phyloP scores from a whole-genome alignment of 805 yeast species.

The Candida chauliodis region DNA sequence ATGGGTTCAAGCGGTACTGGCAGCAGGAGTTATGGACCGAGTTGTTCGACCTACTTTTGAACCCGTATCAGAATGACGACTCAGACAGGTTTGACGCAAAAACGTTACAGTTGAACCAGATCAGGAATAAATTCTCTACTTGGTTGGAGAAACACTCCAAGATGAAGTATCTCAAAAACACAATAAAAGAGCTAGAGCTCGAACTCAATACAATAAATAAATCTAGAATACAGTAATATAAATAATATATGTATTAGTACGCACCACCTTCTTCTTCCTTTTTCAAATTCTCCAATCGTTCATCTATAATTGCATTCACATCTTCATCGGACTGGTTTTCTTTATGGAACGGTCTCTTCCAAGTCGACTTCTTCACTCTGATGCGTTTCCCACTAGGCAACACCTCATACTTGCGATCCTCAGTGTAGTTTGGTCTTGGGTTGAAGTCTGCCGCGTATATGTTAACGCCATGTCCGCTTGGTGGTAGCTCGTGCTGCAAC shows the following conservation, averaged over 20 bases:
- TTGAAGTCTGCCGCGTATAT: conserved; percentile 23
- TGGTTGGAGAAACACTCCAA: conserved; percentile 32
- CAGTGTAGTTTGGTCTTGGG: conserved; percentile 22
- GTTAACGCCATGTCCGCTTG: conserved; percentile 38
- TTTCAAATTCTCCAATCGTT: conserved; percentile 27
- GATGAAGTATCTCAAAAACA: conserved; percentile 21
- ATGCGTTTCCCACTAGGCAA: conserved; percentile 74
- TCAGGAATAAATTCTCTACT: conserved; percentile 36
- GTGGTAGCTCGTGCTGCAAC: conserved; percentile 46
- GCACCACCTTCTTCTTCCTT: conserved; percentile 4
- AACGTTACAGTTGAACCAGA: conserved; percentile 27
- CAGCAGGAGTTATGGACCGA: conserved; percentile 66
- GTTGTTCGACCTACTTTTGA: conserved; percentile 60
- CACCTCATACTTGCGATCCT: conserved; percentile 45
- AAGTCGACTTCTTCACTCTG: conserved; percentile 28
- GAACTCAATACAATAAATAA: conserved; percentile 18
- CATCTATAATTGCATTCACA: conserved; percentile 53
- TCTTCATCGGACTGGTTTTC: conserved; percentile 36
- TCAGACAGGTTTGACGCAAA: conserved; percentile 34
- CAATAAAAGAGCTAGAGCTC: conserved; percentile 34
- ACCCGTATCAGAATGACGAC: conserved; percentile 41
- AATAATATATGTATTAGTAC: neutral
- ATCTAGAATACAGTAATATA: conserved; percentile 5
- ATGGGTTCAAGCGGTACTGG: conserved; percentile 70
- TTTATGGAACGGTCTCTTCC: conserved; percentile 15